phyloP scores from a whole-genome alignment of 352 stramenopile species.

The Pythium monospermum region DNA sequence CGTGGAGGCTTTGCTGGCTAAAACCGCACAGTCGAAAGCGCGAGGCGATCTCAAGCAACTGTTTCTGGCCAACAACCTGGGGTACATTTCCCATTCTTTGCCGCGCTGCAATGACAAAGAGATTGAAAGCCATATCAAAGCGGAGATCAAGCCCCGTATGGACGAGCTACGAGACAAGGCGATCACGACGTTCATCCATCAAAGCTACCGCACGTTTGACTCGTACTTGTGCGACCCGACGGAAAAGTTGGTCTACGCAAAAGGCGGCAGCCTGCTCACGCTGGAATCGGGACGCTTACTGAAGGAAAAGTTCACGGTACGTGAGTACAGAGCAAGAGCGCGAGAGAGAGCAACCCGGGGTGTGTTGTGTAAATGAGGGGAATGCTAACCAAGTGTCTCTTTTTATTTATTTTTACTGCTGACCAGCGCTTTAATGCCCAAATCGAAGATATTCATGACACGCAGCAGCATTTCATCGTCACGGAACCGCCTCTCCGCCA shows the following conservation, averaged over 20 bases:
- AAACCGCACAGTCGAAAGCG: constrained; percentile 46
- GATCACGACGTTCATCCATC: constrained; percentile 76
- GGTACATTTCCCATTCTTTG: constrained; percentile 85
- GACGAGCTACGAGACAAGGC: constrained; percentile 83
- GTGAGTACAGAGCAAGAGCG: too few species aligned
- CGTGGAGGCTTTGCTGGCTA: constrained; percentile 47
- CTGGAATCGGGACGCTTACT: constrained; percentile 87
- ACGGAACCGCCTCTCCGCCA: constrained; percentile 83
- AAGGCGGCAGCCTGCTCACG: constrained; percentile 75
- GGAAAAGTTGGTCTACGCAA: constrained; percentile 84
- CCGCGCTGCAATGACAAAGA: constrained; percentile 46
- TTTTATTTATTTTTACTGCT: neutral
- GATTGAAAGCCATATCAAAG: constrained; percentile 46
- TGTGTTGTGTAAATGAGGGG: too few species aligned
- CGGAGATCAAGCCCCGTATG: constrained; percentile 75
- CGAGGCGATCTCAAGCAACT: constrained; percentile 63
- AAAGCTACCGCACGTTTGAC: constrained; percentile 68
- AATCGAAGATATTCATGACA: constrained; percentile 63
- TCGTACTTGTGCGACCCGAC: constrained; percentile 71
- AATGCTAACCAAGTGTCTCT: too few species aligned
- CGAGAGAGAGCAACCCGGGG: too few species aligned
- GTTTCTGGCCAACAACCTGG: constrained; percentile 94
- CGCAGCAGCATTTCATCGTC: constrained; percentile 75
- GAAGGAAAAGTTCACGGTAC: constrained; percentile 89
- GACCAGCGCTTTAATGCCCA: constrained; percentile 66